Percentiles rank a stretch among this genome's conserved stretches.
Evolutionary conservation across 2,329 filamentous ascomycete genomes (phyloP).

Genomic region (Trichoderma citrinoviride): DNA sequence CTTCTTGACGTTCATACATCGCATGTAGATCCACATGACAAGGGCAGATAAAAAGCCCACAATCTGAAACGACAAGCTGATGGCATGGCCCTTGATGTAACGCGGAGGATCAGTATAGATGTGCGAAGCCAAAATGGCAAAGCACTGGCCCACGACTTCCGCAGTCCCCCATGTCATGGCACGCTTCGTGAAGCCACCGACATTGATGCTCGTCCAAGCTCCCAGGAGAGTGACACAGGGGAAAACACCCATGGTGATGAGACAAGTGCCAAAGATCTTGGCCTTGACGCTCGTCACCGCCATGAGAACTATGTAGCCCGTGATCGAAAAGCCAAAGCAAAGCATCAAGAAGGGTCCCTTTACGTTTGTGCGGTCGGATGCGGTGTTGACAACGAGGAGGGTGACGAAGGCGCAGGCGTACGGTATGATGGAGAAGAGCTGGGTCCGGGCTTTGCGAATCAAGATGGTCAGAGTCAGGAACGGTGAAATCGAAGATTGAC

Average conservation of each 20-base stretch:
- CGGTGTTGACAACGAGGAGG: background rate
- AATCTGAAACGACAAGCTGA: background rate
- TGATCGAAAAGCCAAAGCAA: background rate
- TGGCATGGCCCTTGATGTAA: background rate
- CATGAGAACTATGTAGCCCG: background rate
- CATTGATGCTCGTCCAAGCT: background rate
- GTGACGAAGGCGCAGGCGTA: conserved; percentile 6
- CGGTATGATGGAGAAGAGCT: conserved; percentile 3
- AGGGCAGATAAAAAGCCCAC: background rate
- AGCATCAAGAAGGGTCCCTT: conserved; percentile 9
- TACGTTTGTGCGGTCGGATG: background rate
- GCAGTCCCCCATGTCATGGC: background rate
- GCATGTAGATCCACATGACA: background rate
- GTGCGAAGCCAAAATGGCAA: conserved; percentile 8
- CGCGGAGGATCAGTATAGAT: conserved; percentile 9
- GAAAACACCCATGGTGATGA: background rate
- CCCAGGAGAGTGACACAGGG: background rate
- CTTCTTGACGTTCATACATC: background rate
- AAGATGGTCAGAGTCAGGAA: background rate
- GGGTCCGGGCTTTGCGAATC: background rate
- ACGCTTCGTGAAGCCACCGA: conserved; percentile 2
- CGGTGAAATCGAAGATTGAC: background rate
- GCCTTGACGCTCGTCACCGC: background rate
- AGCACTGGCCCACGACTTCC: background rate
- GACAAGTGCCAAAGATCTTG: background rate